Percentiles rank a stretch among this genome's conserved stretches.
phyloP scores from a whole-genome alignment of 495 filamentous ascomycete species.

The Aspergillus kassunensis region DNA sequence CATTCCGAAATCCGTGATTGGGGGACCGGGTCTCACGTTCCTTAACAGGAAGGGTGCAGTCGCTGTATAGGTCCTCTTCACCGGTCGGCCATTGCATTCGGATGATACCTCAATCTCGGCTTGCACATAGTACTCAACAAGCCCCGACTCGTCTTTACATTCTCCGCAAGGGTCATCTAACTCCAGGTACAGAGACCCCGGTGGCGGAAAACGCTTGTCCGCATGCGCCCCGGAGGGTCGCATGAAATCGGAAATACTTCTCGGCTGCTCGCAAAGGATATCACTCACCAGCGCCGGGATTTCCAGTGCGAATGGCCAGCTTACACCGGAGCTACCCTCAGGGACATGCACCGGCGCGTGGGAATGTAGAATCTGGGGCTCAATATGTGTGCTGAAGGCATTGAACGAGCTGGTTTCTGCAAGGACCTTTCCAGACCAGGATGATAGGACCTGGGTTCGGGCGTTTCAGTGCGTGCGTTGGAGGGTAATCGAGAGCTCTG shows the following conservation, averaged over 20 bases:
- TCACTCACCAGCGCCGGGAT: not conserved
- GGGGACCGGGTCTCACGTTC: not conserved
- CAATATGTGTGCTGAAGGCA: not conserved
- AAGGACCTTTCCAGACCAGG: not conserved
- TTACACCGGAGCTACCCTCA: not conserved
- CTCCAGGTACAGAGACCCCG: not conserved
- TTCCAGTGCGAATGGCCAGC: conserved; percentile 4
- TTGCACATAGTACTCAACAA: conserved; percentile 1
- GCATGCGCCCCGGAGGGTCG: not conserved
- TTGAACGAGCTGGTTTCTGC: not conserved
- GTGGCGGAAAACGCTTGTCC: not conserved
- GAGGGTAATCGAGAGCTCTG: too few species aligned
- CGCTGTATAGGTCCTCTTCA: not conserved
- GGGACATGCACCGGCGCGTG: conserved; percentile 6
- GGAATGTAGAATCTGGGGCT: not conserved
- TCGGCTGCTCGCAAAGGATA: not conserved
- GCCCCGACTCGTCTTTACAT: not conserved
- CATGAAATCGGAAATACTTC: not conserved
- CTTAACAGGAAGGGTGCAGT: not conserved
- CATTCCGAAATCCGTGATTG: too few species aligned
- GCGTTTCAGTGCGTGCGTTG: too few species aligned
- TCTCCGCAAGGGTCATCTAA: not conserved
- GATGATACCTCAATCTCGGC: not conserved
- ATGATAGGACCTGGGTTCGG: too few species aligned
- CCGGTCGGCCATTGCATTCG: not conserved